Conservation (phyloP, 805 yeast genomes). For the Sugiyamaella valdiviana region DNA sequence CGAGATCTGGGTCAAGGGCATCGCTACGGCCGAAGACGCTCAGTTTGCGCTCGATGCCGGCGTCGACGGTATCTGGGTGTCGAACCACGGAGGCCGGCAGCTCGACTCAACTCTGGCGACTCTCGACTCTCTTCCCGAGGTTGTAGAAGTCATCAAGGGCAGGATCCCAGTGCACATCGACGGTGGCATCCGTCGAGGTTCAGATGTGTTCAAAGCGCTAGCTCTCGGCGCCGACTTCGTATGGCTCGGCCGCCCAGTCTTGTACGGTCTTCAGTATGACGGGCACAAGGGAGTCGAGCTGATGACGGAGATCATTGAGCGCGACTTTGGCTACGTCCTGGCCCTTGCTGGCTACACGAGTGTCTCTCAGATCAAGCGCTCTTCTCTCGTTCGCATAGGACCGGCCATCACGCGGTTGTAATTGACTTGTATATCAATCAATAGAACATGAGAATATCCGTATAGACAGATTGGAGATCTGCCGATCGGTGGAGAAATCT, state of each 20-base stretch:
- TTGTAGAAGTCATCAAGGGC: slow-evolving; percentile 34
- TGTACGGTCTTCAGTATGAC: slow-evolving; percentile 59
- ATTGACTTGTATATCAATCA: neutral
- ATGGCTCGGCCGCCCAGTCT: slow-evolving; percentile 62
- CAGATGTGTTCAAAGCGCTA: slow-evolving; percentile 60
- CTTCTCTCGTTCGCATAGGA: slow-evolving; percentile 18
- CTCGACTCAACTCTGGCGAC: slow-evolving; percentile 59
- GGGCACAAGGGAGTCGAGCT: slow-evolving; percentile 60
- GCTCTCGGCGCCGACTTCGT: slow-evolving; percentile 64
- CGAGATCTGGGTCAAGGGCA: slow-evolving; percentile 54
- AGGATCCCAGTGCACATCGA: slow-evolving; percentile 56
- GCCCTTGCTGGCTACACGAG: slow-evolving; percentile 23
- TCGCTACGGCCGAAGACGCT: slow-evolving; percentile 62
- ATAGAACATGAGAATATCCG: no score
- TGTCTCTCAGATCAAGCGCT: slow-evolving; percentile 11
- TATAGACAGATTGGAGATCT: no score
- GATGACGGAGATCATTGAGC: slow-evolving; percentile 22
- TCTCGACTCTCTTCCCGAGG: slow-evolving; percentile 57
- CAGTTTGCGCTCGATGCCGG: slow-evolving; percentile 53
- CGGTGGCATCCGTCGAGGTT: slow-evolving; percentile 65
- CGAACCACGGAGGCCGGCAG: slow-evolving; percentile 75
- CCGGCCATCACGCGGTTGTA: slow-evolving; percentile 4
- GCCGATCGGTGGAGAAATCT: no score
- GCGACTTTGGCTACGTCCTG: slow-evolving; percentile 24
- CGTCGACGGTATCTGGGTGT: slow-evolving; percentile 57